Evolutionary conservation across 2,329 filamentous ascomycete species (phyloP), one percentile per base, ranked within the genome.

Genomic region (Pestalotiopsis sp.): DNA sequence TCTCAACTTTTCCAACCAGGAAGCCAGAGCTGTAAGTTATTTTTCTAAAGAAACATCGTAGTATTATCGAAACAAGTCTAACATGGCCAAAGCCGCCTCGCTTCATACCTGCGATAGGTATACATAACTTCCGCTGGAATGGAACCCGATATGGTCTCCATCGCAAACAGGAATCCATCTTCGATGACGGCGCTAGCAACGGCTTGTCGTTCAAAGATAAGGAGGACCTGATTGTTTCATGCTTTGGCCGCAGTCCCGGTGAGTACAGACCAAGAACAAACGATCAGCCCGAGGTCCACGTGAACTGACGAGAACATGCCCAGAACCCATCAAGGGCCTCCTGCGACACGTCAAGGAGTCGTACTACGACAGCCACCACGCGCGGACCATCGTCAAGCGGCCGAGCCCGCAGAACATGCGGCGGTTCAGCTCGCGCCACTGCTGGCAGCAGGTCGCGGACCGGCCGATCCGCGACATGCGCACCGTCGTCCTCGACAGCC

Each of bases 401-500:
- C 87, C 87, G 0, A 80, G 81, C 20, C 79, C 80, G 7, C 83
- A 84, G 68, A 81, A 83, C 64, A 77, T 83, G 65, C 83, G 86
- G 11, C 79, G 84, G 13, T 86, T 82, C 67, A 79, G 79, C 13
- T 81, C 81, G 6, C 76, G 82, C 3, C 76, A 82, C 66, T 81
- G 80, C 72, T 91, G 89, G 89, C 81, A 84, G 52, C 82, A 85
- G 70, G 87, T 90, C 27, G 87, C 88, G 1, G 84, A 87, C 36
- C 83, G 92, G 1, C 92, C 92, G 0, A 89, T 91, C 6, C 83
- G 92, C 17, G 90, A 91, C 0, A 92, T 95, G 83, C 85, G 86
- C 64, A 95, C 93, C 0, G 92, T 97, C 1, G 90, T 94, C 2
- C 84, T 96, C 4, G 91, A 94, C 71, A 82, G 85, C 9, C 78